phyloP scores from a whole-genome alignment of 306 rosid species.

The Gleditsia sinensis region DNA sequence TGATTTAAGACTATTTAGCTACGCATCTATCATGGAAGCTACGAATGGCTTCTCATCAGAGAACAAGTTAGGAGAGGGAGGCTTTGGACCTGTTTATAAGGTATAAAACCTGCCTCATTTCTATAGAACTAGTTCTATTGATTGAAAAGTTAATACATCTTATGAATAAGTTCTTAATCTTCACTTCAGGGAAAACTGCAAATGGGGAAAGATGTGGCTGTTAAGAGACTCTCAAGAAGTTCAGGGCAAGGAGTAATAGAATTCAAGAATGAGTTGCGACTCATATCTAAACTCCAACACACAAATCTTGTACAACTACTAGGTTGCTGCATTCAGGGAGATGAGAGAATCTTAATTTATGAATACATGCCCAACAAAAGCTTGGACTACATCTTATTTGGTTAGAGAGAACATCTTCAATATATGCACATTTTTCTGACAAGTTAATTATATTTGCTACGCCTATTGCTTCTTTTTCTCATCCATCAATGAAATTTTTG shows the following conservation, averaged over 20 bases:
- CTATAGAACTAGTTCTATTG: background rate
- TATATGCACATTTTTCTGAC: too few species aligned
- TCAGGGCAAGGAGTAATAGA: too few species aligned
- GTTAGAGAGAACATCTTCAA: too few species aligned
- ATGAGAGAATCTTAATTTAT: too few species aligned
- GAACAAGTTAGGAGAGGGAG: constrained; percentile 25
- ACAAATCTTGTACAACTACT: too few species aligned
- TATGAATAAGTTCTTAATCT: background rate
- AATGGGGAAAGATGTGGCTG: constrained; percentile 9
- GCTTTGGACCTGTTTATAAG: constrained; percentile 35
- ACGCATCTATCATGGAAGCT: constrained; percentile 22
- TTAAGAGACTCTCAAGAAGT: constrained; percentile 18
- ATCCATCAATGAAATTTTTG: background rate
- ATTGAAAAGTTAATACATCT: background rate
- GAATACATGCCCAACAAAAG: too few species aligned
- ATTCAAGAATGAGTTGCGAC: too few species aligned
- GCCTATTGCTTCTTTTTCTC: too few species aligned
- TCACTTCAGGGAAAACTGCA: constrained; percentile 17
- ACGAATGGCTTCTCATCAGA: constrained; percentile 28
- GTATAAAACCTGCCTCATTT: background rate
- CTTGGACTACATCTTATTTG: too few species aligned
- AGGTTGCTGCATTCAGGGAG: too few species aligned
- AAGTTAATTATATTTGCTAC: too few species aligned
- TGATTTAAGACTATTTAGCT: constrained; percentile 18
- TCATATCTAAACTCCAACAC: too few species aligned